These are phyloP conservation scores for Rhodocollybia butyracea DNA, from an alignment of 768 basidiomycete genomes.

Conservation along the genomic window DNA sequence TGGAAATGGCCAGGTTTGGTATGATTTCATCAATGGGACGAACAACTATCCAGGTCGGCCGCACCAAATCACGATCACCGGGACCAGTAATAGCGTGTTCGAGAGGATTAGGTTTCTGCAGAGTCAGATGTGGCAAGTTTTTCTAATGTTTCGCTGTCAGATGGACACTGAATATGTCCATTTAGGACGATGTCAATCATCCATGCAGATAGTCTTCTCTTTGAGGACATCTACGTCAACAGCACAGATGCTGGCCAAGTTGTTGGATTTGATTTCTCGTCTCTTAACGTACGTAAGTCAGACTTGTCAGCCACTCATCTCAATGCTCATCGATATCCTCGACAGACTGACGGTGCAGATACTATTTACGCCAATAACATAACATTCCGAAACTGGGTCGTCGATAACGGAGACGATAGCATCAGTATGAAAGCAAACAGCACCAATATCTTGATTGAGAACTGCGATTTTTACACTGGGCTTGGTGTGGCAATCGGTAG, in stretches of 20 bases:
- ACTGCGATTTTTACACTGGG: slow-evolving; percentile 33
- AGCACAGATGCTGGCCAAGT: slow-evolving; percentile 28
- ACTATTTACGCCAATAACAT: slow-evolving; percentile 35
- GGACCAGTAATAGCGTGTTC: slow-evolving; percentile 2
- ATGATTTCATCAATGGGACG: slow-evolving; percentile 4
- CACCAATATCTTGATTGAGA: slow-evolving; percentile 34
- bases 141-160: slow-evolving; percentile 24
- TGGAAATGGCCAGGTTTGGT: slow-evolving; percentile 41
- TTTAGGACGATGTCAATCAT: slow-evolving; percentile 39
- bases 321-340: slow-evolving; percentile 16
- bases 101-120: slow-evolving; percentile 2
- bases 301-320: background rate
- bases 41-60: background rate
- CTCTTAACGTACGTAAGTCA: background rate
- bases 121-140: slow-evolving; percentile 3
- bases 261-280: slow-evolving; percentile 14
- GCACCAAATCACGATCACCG: slow-evolving; percentile 4
- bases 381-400: slow-evolving; percentile 33
- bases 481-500: slow-evolving; percentile 38
- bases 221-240: slow-evolving; percentile 38
- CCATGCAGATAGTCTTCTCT: slow-evolving; percentile 29
- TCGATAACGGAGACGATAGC: slow-evolving; percentile 36
- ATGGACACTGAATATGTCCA: slow-evolving; percentile 31
- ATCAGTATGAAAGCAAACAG: slow-evolving; percentile 39
- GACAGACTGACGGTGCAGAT: slow-evolving; percentile 38